Percentiles rank a stretch among this genome's conserved stretches.
Conservation (phyloP, 805 yeast genomes). For the Henningerozyma blattae region DNA sequence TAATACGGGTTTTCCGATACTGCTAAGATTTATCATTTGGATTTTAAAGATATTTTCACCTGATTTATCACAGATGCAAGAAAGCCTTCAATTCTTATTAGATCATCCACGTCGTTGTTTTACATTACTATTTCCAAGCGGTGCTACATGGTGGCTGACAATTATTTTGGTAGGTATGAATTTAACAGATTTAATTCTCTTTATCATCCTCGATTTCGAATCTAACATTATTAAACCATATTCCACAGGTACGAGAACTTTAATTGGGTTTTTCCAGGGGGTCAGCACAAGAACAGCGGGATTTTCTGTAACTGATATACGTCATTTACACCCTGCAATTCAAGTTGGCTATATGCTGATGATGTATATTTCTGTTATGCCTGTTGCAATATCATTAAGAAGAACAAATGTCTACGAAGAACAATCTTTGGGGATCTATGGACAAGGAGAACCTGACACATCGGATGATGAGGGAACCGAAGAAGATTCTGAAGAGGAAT, state of each 20-base stretch:
- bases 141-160: conserved; percentile 92
- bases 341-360: conserved; percentile 88
- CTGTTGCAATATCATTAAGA: conserved; percentile 91
- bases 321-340: conserved; percentile 73
- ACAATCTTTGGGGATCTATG: conserved; percentile 88
- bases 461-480: conserved; percentile 15
- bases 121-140: conserved; percentile 79
- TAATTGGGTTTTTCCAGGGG: conserved; percentile 85
- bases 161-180: conserved; percentile 63
- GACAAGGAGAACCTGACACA: conserved; percentile 14
- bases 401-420: conserved; percentile 97
- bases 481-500: conserved; percentile 13
- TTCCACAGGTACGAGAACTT: conserved; percentile 54
- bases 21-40: conserved; percentile 78
- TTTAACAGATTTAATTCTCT: conserved; percentile 66
- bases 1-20: conserved; percentile 87
- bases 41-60: conserved; percentile 52
- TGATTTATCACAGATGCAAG: conserved; percentile 50
- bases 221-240: conserved; percentile 39
- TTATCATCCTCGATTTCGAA: conserved; percentile 63
- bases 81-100: conserved; percentile 71
- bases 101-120: conserved; percentile 98
- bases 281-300: conserved; percentile 94
- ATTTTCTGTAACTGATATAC: conserved; percentile 57
- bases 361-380: conserved; percentile 97